These are phyloP conservation scores for Fagopyrum esculentum DNA, from an alignment of 148 eudicot species.

Conservation along the genomic window DNA sequence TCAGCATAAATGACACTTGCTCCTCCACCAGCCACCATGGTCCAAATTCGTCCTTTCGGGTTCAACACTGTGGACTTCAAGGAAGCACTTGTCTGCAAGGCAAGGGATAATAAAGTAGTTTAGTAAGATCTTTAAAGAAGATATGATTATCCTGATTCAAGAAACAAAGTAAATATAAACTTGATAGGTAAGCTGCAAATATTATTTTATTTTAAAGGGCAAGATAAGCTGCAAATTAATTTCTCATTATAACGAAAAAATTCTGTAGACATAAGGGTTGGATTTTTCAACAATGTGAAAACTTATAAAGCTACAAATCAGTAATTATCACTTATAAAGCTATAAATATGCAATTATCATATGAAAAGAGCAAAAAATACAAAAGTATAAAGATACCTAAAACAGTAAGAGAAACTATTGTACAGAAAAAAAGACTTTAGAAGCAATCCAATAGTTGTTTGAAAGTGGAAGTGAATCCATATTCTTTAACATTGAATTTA, in stretches of 20 bases:
- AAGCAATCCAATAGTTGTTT: background rate
- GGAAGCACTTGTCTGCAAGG: conserved; percentile 46
- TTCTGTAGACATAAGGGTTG: too few relatives aligned
- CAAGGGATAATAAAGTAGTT: conserved; percentile 7
- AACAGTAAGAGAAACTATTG: background rate
- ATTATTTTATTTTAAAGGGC: too few relatives aligned
- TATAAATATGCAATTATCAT: too few relatives aligned
- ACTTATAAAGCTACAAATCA: too few relatives aligned
- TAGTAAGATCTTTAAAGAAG: conserved; percentile 1
- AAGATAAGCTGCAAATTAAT: too few relatives aligned
- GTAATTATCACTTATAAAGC: too few relatives aligned
- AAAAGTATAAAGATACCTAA: too few relatives aligned
- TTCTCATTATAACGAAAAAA: too few relatives aligned
- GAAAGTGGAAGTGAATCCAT: background rate
- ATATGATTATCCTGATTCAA: background rate
- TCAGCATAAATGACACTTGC: conserved; percentile 51
- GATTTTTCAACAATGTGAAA: too few relatives aligned
- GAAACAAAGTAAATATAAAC: background rate
- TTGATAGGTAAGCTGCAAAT: too few relatives aligned
- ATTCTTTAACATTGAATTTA: background rate
- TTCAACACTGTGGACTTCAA: conserved; percentile 46
- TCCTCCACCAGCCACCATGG: conserved; percentile 56
- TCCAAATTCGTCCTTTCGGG: conserved; percentile 46
- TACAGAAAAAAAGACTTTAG: background rate
- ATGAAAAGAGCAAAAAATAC: too few relatives aligned